Evolutionary conservation across 345 rosid genomes (phyloP), one percentile per base, ranked within the genome.

Genomic region (Geranium rotundifolium): DNA sequence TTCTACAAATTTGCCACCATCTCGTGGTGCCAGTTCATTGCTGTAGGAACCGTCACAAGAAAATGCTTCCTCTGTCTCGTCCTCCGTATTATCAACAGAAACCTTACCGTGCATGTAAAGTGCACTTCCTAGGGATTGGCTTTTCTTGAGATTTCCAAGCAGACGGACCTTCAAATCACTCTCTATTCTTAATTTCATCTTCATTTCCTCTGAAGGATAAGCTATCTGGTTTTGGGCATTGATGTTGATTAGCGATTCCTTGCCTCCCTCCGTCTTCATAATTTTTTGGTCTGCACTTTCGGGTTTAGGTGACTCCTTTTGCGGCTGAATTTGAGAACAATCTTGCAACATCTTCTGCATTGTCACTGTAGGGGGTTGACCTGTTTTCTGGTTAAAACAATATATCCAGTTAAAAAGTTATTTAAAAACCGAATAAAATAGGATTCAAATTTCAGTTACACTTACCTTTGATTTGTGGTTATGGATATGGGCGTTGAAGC

Each of bases 401-500:
- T 18, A 10, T 18, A 67, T 61, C 67, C 55, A 16, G 19, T 18
- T n/a, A 67, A 67, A 46, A 46, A 46, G 7, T 9, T 12, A 46
- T 14, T 9, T 46, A 14, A 7, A 5, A 5, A 37, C 0, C 3
- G 15, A 46, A 7, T 9, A 3, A 46, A 12, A 2, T 46, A 46
- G 16, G 3, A 46, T 2, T 14, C 52, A 46, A 46, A 14, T 46
- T 46, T 14, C 13, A 46, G 16, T 65, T 60, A 50, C 56, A 39
- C 82, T 64, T 59, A 90, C 99, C 88, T 86, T 90, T 57, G 83
- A 68, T 74, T 74, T 86, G 69, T 79, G 86, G 70, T 76, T 64
- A 56, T 63, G 61, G 58, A 66, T 67, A 64, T 79, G 81, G 60
- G 80, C 63, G 65, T 80, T 84, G 88, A 95, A 95, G 92, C 97